Base-by-base conservation (phyloP, 805 yeast genomes). In the Debaryomyces prosopidis region DNA sequence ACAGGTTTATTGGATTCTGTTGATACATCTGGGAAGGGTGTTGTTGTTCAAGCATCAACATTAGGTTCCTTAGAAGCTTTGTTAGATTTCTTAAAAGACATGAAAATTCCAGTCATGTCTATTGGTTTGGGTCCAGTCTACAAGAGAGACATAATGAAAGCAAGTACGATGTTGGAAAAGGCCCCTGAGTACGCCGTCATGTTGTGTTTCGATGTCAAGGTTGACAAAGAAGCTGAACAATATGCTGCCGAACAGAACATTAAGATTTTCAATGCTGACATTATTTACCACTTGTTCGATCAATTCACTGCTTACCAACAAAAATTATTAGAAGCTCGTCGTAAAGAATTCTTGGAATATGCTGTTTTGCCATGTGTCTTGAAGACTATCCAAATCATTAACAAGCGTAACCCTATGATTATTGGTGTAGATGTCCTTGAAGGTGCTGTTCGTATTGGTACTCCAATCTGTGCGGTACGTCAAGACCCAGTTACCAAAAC, bases 101-200 rank as follows among this genome's bases (percentile, higher is more conserved):
- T 91, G 97, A 94, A 94, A 79, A 94, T 94, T 69, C 99, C 99
- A 16, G 99, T 94, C 31, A 90, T 92, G 97, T 87, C 97, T 30
- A 91, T 94, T 63, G 96, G 97, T 44, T 79, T 94, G 65, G 99
- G 99, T 60, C 99, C 99, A 44, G 99, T 94, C 33, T 94, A 73
- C 77, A 94, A 92, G 75, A 86, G 97, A 74, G 99, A 94, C 75
- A 96, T 94, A 39, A 94, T 94, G 96, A 89, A 90, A 65, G 97
- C 97, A 9, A 80, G 91, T 19, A 84, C 99, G 1, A 94, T 94
- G 99, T 77, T 94, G 65, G 99, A 94, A 52, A 90, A 86, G 69
- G 97, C 96, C 18, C 92, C 91, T 45, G 97, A 92, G 66, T 85
- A 67, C 56, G 99, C 99, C 2, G 87, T 92, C n/a, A 92, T 94